A percentile compares a stretch with the other conserved stretches of the same genome.
Conservation (phyloP, 805 yeast species). For the Nakazawaea ambrosiae region DNA sequence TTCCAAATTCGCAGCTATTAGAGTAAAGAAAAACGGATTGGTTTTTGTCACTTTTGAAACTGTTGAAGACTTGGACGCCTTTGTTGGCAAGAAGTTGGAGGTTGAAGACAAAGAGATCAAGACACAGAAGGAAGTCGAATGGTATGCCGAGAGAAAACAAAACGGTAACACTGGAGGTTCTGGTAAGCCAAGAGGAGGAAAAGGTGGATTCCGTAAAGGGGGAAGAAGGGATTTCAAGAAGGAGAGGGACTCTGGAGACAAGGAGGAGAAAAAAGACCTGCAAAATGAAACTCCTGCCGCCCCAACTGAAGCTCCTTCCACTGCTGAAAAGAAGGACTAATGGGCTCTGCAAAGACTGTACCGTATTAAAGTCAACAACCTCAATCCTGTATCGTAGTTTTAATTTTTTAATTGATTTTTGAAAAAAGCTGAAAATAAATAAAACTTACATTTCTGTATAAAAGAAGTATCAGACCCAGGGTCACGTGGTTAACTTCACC, state of each 20-base stretch:
- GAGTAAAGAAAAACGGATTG: conserved; percentile 10
- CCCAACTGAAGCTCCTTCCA: not conserved
- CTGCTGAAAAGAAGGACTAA: not conserved
- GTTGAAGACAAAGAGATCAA: conserved; percentile 2
- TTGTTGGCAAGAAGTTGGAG: not conserved
- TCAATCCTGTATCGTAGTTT: too few relatives aligned
- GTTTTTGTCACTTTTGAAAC: conserved; percentile 6
- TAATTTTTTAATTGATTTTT: too few relatives aligned
- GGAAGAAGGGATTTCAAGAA: not conserved
- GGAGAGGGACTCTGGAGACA: not conserved
- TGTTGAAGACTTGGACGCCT: conserved; percentile 3
- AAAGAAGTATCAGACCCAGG: too few relatives aligned
- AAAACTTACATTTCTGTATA: not conserved
- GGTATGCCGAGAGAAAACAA: not conserved
- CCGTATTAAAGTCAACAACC: too few relatives aligned
- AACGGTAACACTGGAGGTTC: not conserved
- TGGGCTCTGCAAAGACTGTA: too few relatives aligned
- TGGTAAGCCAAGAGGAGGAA: not conserved
- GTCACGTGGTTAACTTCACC: too few relatives aligned
- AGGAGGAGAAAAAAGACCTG: not conserved
- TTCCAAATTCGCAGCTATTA: not conserved
- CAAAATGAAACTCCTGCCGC: not conserved
- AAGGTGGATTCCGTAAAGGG: not conserved
- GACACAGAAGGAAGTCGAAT: conserved; percentile 1
- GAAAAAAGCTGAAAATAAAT: not conserved